Percentiles rank a stretch among this genome's conserved stretches.
Evolutionary conservation across 805 yeast species (phyloP).

Genomic region (Lachancea cidri): DNA sequence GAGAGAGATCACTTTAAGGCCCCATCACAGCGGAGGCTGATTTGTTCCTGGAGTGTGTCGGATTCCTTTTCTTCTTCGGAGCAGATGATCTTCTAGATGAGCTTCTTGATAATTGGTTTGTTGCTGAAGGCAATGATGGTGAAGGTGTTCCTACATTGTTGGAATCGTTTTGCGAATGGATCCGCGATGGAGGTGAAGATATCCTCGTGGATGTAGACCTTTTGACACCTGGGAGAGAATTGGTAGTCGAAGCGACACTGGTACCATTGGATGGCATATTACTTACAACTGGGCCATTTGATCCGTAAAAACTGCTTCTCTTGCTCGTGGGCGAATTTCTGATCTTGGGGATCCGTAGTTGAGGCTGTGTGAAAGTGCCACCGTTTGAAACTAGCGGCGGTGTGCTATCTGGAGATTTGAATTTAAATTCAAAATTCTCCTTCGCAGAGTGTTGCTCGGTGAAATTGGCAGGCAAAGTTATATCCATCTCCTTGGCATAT

Average conservation of each 20-base stretch:
- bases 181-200: conserved; percentile 6
- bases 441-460: conserved; percentile 1
- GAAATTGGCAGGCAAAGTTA: conserved; percentile 2
- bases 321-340: conserved; percentile 13
- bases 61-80: conserved; percentile 3
- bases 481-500: conserved; percentile 17
- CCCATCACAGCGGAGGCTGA: neutral
- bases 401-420: neutral
- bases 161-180: neutral
- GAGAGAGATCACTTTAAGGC: neutral
- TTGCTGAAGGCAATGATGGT: neutral
- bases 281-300: conserved; percentile 6
- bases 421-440: neutral
- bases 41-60: conserved; percentile 1
- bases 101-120: neutral
- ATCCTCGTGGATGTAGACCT: conserved; percentile 20
- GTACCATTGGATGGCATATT: conserved; percentile 8
- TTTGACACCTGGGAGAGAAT: conserved; percentile 22
- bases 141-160: neutral
- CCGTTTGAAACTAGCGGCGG: neutral
- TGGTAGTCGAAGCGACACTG: conserved; percentile 10
- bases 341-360: conserved; percentile 7
- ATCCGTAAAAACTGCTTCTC: conserved; percentile 26
- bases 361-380: conserved; percentile 1
- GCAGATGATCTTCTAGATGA: neutral